phyloP scores from a whole-genome alignment of 2,329 filamentous ascomycete genomes.

The Metarhizium rileyi region DNA sequence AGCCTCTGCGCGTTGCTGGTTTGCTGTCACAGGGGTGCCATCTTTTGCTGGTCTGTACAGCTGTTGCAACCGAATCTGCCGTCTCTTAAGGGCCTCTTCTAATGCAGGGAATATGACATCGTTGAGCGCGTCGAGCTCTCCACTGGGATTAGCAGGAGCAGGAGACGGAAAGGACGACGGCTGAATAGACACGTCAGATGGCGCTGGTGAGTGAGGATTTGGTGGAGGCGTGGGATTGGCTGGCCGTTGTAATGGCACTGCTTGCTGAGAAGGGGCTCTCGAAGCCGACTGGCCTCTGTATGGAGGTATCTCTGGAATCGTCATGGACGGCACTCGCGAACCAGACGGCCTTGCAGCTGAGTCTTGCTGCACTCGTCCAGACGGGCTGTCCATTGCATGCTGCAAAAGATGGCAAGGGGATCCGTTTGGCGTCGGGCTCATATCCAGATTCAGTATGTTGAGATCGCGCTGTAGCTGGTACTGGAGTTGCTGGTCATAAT shows the following conservation, averaged over 20 bases:
- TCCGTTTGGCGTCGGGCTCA: slow-evolving; percentile 3
- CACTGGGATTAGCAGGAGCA: slow-evolving; percentile 47
- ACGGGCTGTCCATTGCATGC: slow-evolving; percentile 9
- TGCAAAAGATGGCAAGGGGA: slow-evolving; percentile 1
- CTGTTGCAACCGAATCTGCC: slow-evolving; percentile 52
- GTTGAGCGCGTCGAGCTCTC: slow-evolving; percentile 74
- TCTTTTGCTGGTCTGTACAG: slow-evolving; percentile 31
- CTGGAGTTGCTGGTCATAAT: slow-evolving; percentile 51
- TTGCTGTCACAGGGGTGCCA: slow-evolving; percentile 40
- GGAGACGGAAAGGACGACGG: slow-evolving; percentile 46
- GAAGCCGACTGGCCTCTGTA: slow-evolving; percentile 32
- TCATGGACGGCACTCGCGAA: slow-evolving; percentile 31
- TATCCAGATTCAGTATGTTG: slow-evolving; percentile 41
- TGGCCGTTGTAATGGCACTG: slow-evolving; percentile 12
- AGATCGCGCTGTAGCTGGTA: slow-evolving; percentile 56
- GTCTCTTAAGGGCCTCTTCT: slow-evolving; percentile 79
- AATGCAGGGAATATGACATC: slow-evolving; percentile 90
- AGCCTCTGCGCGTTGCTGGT: slow-evolving; percentile 57
- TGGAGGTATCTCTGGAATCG: slow-evolving; percentile 45
- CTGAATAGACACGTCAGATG: slow-evolving; percentile 22
- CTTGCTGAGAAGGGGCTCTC: slow-evolving; percentile 21
- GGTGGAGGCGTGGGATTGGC: slow-evolving; percentile 11
- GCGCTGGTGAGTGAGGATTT: slow-evolving; percentile 22
- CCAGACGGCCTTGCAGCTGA: slow-evolving; percentile 10
- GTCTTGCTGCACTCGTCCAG: slow-evolving; percentile 10